Conservation (phyloP, 163 green algal species). For the Volvox carteri region DNA sequence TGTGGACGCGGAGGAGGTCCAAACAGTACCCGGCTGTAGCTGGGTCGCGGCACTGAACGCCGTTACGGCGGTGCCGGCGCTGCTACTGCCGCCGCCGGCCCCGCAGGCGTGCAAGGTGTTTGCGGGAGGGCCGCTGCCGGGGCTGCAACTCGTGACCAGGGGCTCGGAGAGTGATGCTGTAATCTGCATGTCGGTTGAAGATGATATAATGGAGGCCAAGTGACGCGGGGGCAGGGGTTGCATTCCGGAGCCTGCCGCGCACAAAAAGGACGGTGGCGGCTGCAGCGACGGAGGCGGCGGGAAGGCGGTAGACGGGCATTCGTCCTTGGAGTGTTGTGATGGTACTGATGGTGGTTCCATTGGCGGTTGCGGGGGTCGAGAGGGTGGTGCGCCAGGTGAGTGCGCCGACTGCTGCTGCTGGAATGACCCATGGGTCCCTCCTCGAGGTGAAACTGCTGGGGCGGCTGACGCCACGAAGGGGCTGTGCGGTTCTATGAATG, state of each 20-base stretch:
- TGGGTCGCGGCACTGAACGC: not conserved
- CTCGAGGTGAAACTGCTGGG: not conserved
- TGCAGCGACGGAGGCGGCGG: too few relatives aligned
- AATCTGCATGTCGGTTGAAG: not conserved
- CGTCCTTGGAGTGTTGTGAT: too few relatives aligned
- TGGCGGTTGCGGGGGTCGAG: too few relatives aligned
- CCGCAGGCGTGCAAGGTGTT: not conserved
- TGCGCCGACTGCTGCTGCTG: too few relatives aligned
- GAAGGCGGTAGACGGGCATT: too few relatives aligned
- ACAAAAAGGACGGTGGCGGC: too few relatives aligned
- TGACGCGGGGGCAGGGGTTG: not conserved
- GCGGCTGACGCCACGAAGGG: not conserved
- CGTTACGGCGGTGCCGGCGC: not conserved
- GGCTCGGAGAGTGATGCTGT: not conserved
- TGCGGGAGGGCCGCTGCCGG: not conserved
- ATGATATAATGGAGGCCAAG: not conserved
- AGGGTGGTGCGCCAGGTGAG: too few relatives aligned
- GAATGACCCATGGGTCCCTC: too few relatives aligned
- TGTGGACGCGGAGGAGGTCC: not conserved
- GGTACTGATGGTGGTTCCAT: too few relatives aligned
- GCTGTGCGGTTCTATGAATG: not conserved
- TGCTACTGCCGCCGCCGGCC: not conserved
- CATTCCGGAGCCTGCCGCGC: not conserved
- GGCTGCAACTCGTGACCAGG: not conserved
- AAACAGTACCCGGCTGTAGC: not conserved